These are phyloP conservation scores for Cornus suecica DNA, from an alignment of 148 eudicot species.

Conservation along the genomic window DNA sequence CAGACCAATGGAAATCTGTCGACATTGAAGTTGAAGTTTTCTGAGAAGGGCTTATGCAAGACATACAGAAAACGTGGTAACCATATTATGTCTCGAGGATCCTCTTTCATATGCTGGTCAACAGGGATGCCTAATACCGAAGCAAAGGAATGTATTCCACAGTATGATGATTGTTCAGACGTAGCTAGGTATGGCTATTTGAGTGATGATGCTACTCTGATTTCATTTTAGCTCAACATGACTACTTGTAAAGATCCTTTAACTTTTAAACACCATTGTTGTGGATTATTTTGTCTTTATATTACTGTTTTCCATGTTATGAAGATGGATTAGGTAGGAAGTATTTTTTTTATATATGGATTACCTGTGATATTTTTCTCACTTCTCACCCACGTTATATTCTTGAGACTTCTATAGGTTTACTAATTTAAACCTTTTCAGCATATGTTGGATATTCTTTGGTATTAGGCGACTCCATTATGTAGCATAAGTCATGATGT, in stretches of 20 bases:
- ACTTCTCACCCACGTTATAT: neutral
- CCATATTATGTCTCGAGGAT: conserved; percentile 25
- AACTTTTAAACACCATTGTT: neutral
- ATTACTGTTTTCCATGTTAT: neutral
- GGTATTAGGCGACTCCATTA: neutral
- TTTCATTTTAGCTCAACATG: neutral
- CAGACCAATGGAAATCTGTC: conserved; percentile 33
- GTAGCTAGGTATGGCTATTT: conserved; percentile 35
- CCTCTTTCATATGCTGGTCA: conserved; percentile 51
- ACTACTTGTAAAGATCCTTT: neutral
- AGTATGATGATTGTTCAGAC: conserved; percentile 41
- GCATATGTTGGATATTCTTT: neutral
- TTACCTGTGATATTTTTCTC: neutral
- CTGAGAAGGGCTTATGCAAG: conserved; percentile 34
- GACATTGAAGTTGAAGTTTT: conserved; percentile 32
- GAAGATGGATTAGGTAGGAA: neutral
- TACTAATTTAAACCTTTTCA: too few species aligned
- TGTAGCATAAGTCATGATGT: neutral
- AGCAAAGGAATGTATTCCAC: conserved; percentile 42
- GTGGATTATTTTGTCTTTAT: neutral
- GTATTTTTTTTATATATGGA: neutral
- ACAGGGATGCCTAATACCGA: conserved; percentile 46
- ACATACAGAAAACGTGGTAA: conserved; percentile 29
- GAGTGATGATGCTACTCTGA: conserved; percentile 10
- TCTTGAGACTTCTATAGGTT: neutral